Percentiles rank a stretch among this genome's conserved stretches.
phyloP scores from a whole-genome alignment of 2,329 filamentous ascomycete genomes.

The Penicillium thymicola region DNA sequence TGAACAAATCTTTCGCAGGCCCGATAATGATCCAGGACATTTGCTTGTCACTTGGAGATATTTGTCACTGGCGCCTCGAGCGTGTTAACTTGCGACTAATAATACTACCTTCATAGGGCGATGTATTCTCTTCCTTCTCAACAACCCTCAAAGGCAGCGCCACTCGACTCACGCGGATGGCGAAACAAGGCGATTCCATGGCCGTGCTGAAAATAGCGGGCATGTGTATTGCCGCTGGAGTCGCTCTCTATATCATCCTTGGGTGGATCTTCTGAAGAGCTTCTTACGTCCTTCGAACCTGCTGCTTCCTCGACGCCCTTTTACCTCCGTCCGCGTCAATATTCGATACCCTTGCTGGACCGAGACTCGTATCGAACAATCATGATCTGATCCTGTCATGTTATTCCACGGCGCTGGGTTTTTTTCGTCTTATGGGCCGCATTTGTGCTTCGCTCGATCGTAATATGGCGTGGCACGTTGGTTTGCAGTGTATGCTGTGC shows the following conservation, averaged over 20 bases:
- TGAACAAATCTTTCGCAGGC: background rate
- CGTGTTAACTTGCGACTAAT: slow-evolving; percentile 1
- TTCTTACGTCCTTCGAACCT: background rate
- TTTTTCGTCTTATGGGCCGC: background rate
- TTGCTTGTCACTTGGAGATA: background rate
- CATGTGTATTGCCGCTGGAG: slow-evolving; percentile 69
- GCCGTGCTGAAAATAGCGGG: slow-evolving; percentile 86
- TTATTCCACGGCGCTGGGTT: background rate
- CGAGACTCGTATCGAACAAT: slow-evolving; percentile 8
- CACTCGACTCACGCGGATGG: slow-evolving; percentile 80
- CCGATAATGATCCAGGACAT: background rate
- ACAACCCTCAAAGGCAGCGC: slow-evolving; percentile 81
- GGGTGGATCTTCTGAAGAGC: slow-evolving; percentile 56
- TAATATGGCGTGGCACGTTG: background rate
- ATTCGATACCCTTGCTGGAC: slow-evolving; percentile 19
- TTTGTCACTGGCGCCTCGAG: no score
- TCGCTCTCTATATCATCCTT: slow-evolving; percentile 72
- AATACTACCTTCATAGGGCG: slow-evolving; percentile 53
- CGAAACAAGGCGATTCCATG: slow-evolving; percentile 81
- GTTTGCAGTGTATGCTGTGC: background rate
- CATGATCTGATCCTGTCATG: background rate
- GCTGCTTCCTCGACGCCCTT: background rate
- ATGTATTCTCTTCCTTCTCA: slow-evolving; percentile 87
- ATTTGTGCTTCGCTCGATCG: background rate
- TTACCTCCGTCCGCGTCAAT: background rate